phyloP scores from a whole-genome alignment of 768 basidiomycete genomes.

The Calocera viscosa region DNA sequence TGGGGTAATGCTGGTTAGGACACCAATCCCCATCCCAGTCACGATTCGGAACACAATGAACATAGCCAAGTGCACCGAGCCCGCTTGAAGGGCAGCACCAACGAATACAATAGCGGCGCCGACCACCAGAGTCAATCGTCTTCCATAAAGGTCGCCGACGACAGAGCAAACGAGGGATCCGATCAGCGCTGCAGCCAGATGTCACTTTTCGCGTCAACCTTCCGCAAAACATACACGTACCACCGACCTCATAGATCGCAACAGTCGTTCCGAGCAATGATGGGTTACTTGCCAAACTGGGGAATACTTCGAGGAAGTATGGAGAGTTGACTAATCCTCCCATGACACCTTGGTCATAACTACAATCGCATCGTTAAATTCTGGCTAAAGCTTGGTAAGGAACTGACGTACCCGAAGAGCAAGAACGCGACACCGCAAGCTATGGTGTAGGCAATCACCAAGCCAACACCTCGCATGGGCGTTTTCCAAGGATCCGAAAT shows the following conservation, averaged over 20 bases:
- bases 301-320: background rate
- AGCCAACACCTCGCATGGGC: background rate
- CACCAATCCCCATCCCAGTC: background rate
- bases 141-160: background rate
- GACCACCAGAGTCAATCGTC: background rate
- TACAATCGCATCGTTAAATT: background rate
- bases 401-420: background rate
- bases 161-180: background rate
- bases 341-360: background rate
- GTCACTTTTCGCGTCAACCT: background rate
- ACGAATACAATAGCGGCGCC: background rate
- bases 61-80: background rate
- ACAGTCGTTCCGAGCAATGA: background rate
- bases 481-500: background rate
- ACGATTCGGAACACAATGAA: background rate
- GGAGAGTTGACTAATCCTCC: background rate
- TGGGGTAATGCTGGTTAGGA: background rate
- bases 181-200: background rate
- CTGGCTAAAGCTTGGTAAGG: background rate
- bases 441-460: background rate
- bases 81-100: background rate
- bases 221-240: background rate
- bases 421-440: background rate
- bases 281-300: background rate
- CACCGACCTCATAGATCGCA: background rate